Conservation (phyloP, 2,329 filamentous ascomycete genomes). For the Ophiognomonia clavigignenti-juglandacearum region DNA sequence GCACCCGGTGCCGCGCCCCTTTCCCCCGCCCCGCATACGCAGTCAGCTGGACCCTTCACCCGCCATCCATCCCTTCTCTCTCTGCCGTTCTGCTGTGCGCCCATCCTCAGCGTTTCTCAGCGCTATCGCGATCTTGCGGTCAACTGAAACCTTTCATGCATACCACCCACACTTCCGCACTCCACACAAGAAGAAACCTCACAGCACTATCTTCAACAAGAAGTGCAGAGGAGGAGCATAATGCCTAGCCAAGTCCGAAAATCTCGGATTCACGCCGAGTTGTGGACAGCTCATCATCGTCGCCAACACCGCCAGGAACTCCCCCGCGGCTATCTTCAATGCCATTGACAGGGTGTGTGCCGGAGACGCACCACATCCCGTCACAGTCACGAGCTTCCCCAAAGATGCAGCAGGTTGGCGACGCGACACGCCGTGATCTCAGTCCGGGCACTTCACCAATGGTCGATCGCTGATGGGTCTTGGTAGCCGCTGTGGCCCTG, state of each 20-base stretch:
- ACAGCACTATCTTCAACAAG: too few species aligned
- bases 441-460: background rate
- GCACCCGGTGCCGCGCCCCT: too few species aligned
- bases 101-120: too few species aligned
- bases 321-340: slow-evolving; percentile 3
- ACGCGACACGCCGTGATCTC: background rate
- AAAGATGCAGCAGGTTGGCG: background rate
- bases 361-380: background rate
- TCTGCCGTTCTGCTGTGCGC: background rate
- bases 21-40: too few species aligned
- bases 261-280: slow-evolving; percentile 5
- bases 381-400: background rate
- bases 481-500: too few species aligned
- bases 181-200: too few species aligned
- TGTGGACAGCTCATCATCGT: slow-evolving; percentile 4
- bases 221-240: too few species aligned
- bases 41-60: too few species aligned
- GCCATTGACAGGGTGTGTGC: too few species aligned
- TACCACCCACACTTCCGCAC: background rate
- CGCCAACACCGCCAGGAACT: background rate
- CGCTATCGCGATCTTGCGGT: slow-evolving; percentile 2
- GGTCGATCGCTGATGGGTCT: too few species aligned
- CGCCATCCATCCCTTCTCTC: too few species aligned
- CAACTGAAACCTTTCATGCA: slow-evolving; percentile 3
- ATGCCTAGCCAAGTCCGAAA: too few species aligned